Percentiles rank a stretch among this genome's conserved stretches.
phyloP scores from a whole-genome alignment of 1,139 yeast genomes.

The Blastobotrys niveus region DNA sequence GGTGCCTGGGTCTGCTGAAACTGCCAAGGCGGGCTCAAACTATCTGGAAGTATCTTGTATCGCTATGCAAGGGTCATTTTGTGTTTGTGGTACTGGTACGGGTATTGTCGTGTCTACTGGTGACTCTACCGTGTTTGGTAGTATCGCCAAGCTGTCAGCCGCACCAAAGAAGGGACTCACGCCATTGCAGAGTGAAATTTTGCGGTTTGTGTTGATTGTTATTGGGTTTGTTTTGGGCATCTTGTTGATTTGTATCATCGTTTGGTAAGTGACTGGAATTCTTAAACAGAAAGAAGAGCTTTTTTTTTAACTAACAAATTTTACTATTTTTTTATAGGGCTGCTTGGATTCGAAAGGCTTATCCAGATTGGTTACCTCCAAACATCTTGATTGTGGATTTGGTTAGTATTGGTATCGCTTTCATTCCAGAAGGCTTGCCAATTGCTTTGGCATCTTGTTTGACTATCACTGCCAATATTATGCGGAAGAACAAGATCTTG shows the following conservation, averaged over 20 bases:
- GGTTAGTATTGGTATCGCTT: conserved; percentile 61
- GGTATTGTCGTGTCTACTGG: conserved; percentile 95
- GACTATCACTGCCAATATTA: conserved; percentile 89
- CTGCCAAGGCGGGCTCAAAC: conserved; percentile 41
- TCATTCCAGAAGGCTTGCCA: conserved; percentile 96
- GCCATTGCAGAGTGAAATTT: conserved; percentile 44
- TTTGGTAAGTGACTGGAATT: conserved; percentile 33
- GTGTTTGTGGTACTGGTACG: conserved; percentile 86
- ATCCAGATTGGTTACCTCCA: conserved; percentile 43
- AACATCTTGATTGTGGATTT: conserved; percentile 38
- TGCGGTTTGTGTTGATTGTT: conserved; percentile 42
- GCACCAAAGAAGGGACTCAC: conserved; percentile 40
- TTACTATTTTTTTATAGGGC: conserved; percentile 39
- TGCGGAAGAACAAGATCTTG: conserved; percentile 91
- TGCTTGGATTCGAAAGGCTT: conserved; percentile 39
- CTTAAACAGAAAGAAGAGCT: too few relatives aligned
- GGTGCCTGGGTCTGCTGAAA: conserved; percentile 51
- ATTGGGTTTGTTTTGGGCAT: conserved; percentile 39
- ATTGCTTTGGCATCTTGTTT: conserved; percentile 94
- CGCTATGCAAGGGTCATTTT: conserved; percentile 94
- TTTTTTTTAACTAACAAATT: background rate
- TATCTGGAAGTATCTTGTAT: conserved; percentile 58
- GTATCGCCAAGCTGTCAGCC: conserved; percentile 40
- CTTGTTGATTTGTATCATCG: conserved; percentile 39
- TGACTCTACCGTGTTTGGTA: conserved; percentile 80